These are phyloP conservation scores for Pelargonium cotyledonis DNA, from an alignment of 441 rosid species.

Conservation along the genomic window DNA sequence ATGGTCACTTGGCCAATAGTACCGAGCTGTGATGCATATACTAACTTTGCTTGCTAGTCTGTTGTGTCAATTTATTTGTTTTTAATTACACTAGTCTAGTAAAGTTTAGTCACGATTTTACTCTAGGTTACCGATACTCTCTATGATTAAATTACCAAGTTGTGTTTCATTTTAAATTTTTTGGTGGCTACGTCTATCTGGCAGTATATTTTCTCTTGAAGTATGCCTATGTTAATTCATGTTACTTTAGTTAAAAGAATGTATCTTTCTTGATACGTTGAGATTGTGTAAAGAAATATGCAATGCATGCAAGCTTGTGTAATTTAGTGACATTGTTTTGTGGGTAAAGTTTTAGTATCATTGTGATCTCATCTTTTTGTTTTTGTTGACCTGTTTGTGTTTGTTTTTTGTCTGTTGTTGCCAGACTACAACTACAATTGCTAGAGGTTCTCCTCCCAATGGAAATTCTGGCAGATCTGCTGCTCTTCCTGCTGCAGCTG, in stretches of 20 bases:
- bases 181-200: background rate
- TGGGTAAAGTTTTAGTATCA: no score
- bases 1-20: background rate
- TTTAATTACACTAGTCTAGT: no score
- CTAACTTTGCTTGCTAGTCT: background rate
- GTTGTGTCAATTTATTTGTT: no score
- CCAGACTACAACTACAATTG: conserved; percentile 40
- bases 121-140: no score
- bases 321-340: no score
- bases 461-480: conserved; percentile 54
- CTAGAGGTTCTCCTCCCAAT: conserved; percentile 70
- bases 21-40: background rate
- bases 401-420: conserved; percentile 6
- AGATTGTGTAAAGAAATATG: background rate
- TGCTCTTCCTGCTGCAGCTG: conserved; percentile 83
- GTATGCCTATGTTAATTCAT: background rate
- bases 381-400: background rate
- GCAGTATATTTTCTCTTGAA: background rate
- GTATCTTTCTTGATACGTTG: background rate
- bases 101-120: no score
- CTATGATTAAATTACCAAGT: no score
- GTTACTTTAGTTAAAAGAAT: background rate
- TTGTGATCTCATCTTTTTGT: background rate
- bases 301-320: background rate
- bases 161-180: background rate